Conservation (phyloP, 2,329 filamentous ascomycete species). For the Pseudodiploospora longispora region DNA sequence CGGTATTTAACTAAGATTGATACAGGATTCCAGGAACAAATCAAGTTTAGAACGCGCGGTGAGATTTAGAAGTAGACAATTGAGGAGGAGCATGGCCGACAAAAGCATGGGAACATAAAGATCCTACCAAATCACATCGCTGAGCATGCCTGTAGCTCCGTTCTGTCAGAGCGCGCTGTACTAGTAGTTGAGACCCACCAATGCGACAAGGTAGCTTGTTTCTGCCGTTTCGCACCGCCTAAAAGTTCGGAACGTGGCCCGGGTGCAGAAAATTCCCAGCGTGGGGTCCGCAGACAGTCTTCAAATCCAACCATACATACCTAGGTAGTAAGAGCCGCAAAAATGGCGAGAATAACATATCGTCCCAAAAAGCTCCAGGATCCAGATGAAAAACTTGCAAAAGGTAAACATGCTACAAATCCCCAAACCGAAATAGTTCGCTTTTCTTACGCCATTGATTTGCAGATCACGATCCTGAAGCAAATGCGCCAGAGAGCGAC, state of each 20-base stretch:
- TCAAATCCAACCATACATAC: conserved; percentile 6
- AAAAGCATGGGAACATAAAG: too few relatives aligned
- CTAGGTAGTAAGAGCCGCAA: conserved; percentile 20
- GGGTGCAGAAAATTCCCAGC: conserved; percentile 24
- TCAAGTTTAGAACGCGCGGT: too few relatives aligned
- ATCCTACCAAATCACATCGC: too few relatives aligned
- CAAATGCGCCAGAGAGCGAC: conserved; percentile 49
- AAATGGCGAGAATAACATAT: conserved; percentile 44
- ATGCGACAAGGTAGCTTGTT: conserved; percentile 8
- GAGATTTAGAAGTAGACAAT: too few relatives aligned
- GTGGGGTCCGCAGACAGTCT: conserved; percentile 17
- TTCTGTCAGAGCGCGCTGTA: too few relatives aligned
- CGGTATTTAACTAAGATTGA: too few relatives aligned
- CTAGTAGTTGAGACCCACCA: too few relatives aligned
- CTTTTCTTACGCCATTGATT: background rate
- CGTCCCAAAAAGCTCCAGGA: conserved; percentile 55
- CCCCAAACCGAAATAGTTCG: background rate
- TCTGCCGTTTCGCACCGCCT: conserved; percentile 42
- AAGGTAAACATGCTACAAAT: conserved; percentile 38
- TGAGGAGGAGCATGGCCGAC: too few relatives aligned
- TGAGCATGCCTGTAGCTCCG: too few relatives aligned
- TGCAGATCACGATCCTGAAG: conserved; percentile 75
- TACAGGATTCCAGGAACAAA: too few relatives aligned
- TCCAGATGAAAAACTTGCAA: conserved; percentile 50
- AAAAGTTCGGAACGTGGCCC: conserved; percentile 34